phyloP scores from a whole-genome alignment of 2,329 filamentous ascomycete species.

The Penicillium glabrum region DNA sequence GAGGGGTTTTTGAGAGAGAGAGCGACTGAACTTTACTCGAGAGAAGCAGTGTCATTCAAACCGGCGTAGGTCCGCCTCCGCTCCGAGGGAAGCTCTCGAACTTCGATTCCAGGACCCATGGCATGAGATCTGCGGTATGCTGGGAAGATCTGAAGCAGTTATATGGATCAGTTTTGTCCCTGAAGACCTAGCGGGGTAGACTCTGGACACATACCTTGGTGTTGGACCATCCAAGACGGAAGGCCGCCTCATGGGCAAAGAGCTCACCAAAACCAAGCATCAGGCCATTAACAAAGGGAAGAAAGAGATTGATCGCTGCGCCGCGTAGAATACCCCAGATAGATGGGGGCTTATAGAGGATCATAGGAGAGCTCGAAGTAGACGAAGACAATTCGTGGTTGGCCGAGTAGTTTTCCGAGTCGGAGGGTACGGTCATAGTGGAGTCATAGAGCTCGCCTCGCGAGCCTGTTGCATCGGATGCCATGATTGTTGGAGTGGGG shows the following conservation, averaged over 20 bases:
- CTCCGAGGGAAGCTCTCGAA: slow-evolving; percentile 65
- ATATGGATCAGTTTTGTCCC: background rate
- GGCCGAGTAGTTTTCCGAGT: slow-evolving; percentile 49
- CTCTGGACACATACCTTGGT: slow-evolving; percentile 70
- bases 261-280: slow-evolving; percentile 98
- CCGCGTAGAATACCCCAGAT: slow-evolving; percentile 82
- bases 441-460: slow-evolving; percentile 44
- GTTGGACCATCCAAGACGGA: slow-evolving; percentile 85
- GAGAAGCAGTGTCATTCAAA: slow-evolving; percentile 61
- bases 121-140: slow-evolving; percentile 62
- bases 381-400: slow-evolving; percentile 39
- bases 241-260: slow-evolving; percentile 94
- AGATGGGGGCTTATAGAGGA: slow-evolving; percentile 83
- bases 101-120: slow-evolving; percentile 80
- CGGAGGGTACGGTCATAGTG: slow-evolving; percentile 47
- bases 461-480: slow-evolving; percentile 33
- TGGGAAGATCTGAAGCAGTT: slow-evolving; percentile 54
- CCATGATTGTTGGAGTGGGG: slow-evolving; percentile 24
- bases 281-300: slow-evolving; percentile 95
- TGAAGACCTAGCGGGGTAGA: background rate
- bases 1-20: background rate
- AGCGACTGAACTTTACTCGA: background rate
- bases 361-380: slow-evolving; percentile 38
- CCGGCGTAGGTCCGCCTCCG: slow-evolving; percentile 52
- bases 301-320: slow-evolving; percentile 89